phyloP scores from a whole-genome alignment of 2,329 filamentous ascomycete species.

The Cladobotryum protrusum region DNA sequence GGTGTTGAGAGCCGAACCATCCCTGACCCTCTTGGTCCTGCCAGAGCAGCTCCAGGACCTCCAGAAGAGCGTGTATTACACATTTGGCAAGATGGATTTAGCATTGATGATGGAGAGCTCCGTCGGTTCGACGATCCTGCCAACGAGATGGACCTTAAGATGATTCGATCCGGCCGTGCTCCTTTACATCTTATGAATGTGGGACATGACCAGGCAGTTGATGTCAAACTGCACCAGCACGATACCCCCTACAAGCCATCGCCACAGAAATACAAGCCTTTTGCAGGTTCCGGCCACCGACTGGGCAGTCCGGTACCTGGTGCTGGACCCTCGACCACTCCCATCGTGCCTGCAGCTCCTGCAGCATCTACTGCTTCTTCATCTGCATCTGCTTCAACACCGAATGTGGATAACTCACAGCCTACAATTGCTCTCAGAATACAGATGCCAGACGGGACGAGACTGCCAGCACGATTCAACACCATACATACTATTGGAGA shows the following conservation, averaged over 20 bases:
- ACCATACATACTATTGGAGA: conserved; percentile 70
- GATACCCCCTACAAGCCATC: conserved; percentile 63
- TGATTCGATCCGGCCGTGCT: conserved; percentile 72
- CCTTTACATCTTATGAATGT: conserved; percentile 76
- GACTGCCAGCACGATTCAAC: conserved; percentile 76
- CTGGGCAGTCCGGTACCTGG: conserved; percentile 74
- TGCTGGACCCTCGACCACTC: conserved; percentile 22
- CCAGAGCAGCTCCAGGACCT: conserved; percentile 27
- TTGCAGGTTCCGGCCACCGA: conserved; percentile 63
- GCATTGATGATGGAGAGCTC: conserved; percentile 73
- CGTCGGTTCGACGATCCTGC: conserved; percentile 72
- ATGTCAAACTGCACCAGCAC: conserved; percentile 73
- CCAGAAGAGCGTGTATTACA: conserved; percentile 65
- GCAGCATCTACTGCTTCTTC: conserved; percentile 29
- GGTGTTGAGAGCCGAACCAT: conserved; percentile 64
- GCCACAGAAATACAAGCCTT: conserved; percentile 71
- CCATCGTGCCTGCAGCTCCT: conserved; percentile 20
- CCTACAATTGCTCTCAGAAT: conserved; percentile 68
- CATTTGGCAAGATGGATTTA: conserved; percentile 80
- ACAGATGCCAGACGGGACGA: conserved; percentile 70
- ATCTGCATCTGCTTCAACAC: conserved; percentile 23
- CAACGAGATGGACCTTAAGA: conserved; percentile 63
- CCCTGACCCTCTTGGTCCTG: conserved; percentile 47
- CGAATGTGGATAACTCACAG: conserved; percentile 54
- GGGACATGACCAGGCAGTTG: conserved; percentile 65